Percentiles rank a stretch among this genome's conserved stretches.
Evolutionary conservation across 2,329 filamentous ascomycete genomes (phyloP).

Genomic region (Beauveria asiatica): DNA sequence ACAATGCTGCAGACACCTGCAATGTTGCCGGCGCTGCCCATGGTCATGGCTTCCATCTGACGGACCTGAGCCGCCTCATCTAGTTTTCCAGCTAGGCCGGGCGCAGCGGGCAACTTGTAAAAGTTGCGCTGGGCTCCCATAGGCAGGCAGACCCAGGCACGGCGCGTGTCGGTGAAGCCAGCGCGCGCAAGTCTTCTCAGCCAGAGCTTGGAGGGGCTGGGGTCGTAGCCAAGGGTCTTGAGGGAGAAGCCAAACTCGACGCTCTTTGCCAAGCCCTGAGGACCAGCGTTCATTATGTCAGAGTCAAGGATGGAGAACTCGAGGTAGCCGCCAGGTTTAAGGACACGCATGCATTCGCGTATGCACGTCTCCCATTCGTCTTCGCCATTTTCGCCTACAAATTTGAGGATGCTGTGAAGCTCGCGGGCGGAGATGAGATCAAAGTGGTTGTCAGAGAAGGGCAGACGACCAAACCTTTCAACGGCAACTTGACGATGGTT

Average conservation of each 20-base stretch:
- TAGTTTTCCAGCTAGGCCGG: slow-evolving; percentile 27
- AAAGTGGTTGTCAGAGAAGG: slow-evolving; percentile 79
- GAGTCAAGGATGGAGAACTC: slow-evolving; percentile 88
- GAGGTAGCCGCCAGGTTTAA: slow-evolving; percentile 87
- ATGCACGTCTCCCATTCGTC: slow-evolving; percentile 88
- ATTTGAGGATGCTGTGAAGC: slow-evolving; percentile 76
- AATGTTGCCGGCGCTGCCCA: slow-evolving; percentile 60
- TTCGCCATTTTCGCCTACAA: slow-evolving; percentile 53
- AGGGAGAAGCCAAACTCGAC: slow-evolving; percentile 91
- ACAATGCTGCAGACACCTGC: slow-evolving; percentile 73
- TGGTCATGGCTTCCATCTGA: slow-evolving; percentile 53
- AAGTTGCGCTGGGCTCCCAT: slow-evolving; percentile 49
- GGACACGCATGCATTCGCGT: slow-evolving; percentile 76
- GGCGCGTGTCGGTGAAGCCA: slow-evolving; percentile 72
- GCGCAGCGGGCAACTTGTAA: slow-evolving; percentile 22
- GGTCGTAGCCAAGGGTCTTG: slow-evolving; percentile 83
- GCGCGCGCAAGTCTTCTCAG: slow-evolving; percentile 63
- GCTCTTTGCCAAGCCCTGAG: slow-evolving; percentile 69
- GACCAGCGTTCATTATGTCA: slow-evolving; percentile 78
- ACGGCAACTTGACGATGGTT: slow-evolving; percentile 85
- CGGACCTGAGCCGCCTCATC: slow-evolving; percentile 35
- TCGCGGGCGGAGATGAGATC: slow-evolving; percentile 87
- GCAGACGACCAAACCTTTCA: slow-evolving; percentile 66
- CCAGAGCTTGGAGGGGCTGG: slow-evolving; percentile 73
- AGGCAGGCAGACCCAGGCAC: slow-evolving; percentile 83